These are phyloP conservation scores for Penicillium soppii DNA, from an alignment of 495 filamentous ascomycete genomes.

Conservation along the genomic window DNA sequence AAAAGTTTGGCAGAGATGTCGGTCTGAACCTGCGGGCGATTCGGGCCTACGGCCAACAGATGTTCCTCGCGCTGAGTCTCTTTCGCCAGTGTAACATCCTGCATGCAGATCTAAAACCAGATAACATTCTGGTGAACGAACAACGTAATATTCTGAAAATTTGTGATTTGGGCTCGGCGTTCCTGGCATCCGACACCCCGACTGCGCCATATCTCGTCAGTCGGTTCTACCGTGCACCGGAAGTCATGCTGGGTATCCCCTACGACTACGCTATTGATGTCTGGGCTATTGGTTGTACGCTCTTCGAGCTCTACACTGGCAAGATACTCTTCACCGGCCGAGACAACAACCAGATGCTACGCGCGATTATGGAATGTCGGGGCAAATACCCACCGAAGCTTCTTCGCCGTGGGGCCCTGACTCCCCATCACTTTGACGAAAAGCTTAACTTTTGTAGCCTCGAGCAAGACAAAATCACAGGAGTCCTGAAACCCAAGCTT, in stretches of 20 bases:
- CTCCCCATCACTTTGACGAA: slow-evolving; percentile 80
- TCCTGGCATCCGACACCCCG: slow-evolving; percentile 83
- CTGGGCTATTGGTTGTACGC: slow-evolving; percentile 95
- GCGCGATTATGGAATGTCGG: slow-evolving; percentile 91
- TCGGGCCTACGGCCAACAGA: slow-evolving; percentile 86
- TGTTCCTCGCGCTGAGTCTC: slow-evolving; percentile 82
- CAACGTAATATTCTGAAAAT: slow-evolving; percentile 84
- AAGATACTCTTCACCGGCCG: slow-evolving; percentile 95
- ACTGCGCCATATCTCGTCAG: slow-evolving; percentile 93
- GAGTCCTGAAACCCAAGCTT: slow-evolving; percentile 70
- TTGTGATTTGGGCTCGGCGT: slow-evolving; percentile 93
- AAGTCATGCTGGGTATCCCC: slow-evolving; percentile 93
- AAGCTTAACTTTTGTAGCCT: slow-evolving; percentile 81
- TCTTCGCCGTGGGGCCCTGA: slow-evolving; percentile 73
- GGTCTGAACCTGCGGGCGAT: slow-evolving; percentile 87
- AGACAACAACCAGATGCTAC: slow-evolving; percentile 97
- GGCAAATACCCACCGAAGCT: slow-evolving; percentile 89
- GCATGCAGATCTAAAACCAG: slow-evolving; percentile 94
- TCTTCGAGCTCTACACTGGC: slow-evolving; percentile 95
- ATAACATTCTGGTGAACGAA: slow-evolving; percentile 93
- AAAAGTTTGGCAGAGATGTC: slow-evolving; percentile 92
- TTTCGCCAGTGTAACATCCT: slow-evolving; percentile 89
- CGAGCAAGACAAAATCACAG: slow-evolving; percentile 81
- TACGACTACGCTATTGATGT: slow-evolving; percentile 95
- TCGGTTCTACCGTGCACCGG: slow-evolving; percentile 94